These are phyloP conservation scores for Vararia minispora DNA, from an alignment of 768 basidiomycete species.

Conservation along the genomic window DNA sequence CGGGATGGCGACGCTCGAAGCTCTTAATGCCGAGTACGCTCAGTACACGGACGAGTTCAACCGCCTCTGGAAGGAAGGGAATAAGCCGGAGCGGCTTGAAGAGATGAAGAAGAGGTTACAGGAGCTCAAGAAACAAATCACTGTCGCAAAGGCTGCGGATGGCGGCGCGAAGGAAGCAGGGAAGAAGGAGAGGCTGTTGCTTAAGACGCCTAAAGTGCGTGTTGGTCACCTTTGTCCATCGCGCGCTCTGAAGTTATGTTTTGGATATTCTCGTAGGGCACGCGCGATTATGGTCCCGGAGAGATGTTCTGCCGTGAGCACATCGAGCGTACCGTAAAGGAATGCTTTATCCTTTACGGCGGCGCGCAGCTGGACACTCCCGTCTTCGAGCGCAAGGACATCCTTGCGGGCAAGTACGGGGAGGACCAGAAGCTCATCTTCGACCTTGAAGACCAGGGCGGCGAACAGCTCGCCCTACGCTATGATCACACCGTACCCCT, in stretches of 20 bases:
- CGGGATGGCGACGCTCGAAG: conserved; percentile 30
- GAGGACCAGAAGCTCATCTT: conserved; percentile 97
- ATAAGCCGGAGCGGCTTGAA: conserved; percentile 39
- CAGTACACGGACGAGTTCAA: conserved; percentile 48
- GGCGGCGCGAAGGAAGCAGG: conserved; percentile 33
- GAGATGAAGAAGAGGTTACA: conserved; percentile 59
- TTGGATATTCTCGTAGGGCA: conserved; percentile 69
- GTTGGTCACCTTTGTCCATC: not conserved
- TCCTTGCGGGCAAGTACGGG: conserved; percentile 93
- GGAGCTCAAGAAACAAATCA: conserved; percentile 52
- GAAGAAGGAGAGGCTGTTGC: conserved; percentile 59
- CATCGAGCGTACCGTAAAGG: conserved; percentile 82
- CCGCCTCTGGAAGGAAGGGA: conserved; percentile 45
- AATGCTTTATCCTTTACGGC: conserved; percentile 81
- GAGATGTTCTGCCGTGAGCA: conserved; percentile 90
- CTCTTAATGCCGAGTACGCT: conserved; percentile 44
- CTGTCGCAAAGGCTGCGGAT: conserved; percentile 26
- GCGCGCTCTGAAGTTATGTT: too few relatives aligned
- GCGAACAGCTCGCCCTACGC: conserved; percentile 86
- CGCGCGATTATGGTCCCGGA: conserved; percentile 84
- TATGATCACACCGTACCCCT: conserved; percentile 98
- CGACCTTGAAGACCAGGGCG: conserved; percentile 95
- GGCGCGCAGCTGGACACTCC: conserved; percentile 93
- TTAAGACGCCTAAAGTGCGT: conserved; percentile 91
- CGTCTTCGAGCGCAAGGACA: conserved; percentile 95